Evolutionary conservation across 345 rosid species (phyloP).

Genomic region (Isatis tinctoria): DNA sequence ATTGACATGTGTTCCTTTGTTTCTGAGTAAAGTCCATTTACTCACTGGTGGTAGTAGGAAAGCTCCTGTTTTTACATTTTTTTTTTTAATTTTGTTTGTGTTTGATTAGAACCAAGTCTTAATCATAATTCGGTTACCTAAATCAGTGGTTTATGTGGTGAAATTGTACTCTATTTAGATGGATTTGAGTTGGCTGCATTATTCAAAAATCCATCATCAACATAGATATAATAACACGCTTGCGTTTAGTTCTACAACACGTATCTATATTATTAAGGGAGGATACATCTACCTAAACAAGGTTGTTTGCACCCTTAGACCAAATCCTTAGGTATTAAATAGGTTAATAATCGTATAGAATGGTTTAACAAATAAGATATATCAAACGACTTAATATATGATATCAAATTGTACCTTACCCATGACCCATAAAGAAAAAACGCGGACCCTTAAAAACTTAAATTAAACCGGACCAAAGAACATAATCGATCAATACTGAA

Average conservation of each 20-base stretch:
- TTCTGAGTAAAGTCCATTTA: constrained; percentile 2
- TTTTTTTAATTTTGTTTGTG: neutral
- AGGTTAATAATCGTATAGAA: no score
- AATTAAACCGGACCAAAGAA: no score
- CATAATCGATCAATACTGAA: no score
- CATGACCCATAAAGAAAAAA: no score
- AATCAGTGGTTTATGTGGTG: neutral
- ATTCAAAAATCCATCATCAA: neutral
- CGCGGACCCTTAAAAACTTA: no score
- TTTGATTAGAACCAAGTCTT: neutral
- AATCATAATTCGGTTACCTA: neutral
- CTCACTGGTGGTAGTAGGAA: neutral
- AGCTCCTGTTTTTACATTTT: neutral
- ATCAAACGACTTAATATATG: no score
- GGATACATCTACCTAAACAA: no score
- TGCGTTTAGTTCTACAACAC: neutral
- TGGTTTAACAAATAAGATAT: no score
- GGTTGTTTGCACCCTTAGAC: no score
- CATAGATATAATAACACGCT: neutral
- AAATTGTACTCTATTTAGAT: neutral
- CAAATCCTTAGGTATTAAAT: no score
- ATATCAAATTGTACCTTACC: no score
- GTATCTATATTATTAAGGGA: no score
- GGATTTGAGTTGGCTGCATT: neutral
- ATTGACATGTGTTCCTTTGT: constrained; percentile 1